These are phyloP conservation scores for Tylopilus vinaceipallidus DNA, from an alignment of 768 basidiomycete species.

Conservation along the genomic window DNA sequence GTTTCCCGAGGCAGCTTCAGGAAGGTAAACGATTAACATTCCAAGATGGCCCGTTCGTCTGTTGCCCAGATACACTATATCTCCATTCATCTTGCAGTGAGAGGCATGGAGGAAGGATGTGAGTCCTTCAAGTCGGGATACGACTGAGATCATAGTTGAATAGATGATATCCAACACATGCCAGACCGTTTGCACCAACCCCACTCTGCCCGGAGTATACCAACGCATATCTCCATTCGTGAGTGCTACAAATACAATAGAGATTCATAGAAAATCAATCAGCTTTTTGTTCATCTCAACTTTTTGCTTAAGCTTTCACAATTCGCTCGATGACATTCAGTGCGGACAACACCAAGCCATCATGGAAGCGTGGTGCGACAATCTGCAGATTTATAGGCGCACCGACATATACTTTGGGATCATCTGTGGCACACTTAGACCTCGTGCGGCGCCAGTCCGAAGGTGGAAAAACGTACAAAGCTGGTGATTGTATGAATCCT, in stretches of 20 bases:
- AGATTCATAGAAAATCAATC: background rate
- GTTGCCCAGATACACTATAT: no score
- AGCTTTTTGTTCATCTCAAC: background rate
- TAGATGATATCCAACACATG: no score
- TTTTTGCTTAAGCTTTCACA: conserved; percentile 13
- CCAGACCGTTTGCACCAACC: no score
- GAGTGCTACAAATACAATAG: background rate
- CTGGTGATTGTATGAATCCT: conserved; percentile 18
- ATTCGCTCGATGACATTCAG: conserved; percentile 25
- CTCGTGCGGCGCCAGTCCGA: background rate
- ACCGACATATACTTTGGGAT: conserved; percentile 14
- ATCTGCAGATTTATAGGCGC: conserved; percentile 25
- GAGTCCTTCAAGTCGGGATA: no score
- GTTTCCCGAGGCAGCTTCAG: no score
- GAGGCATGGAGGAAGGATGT: no score
- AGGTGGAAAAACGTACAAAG: conserved; percentile 14
- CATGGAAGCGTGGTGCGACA: conserved; percentile 24
- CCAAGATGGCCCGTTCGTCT: no score
- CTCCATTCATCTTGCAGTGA: no score
- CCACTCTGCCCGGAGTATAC: no score
- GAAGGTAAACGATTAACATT: no score
- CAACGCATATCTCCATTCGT: no score
- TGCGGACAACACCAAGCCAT: conserved; percentile 28
- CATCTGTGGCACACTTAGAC: conserved; percentile 19
- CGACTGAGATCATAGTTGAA: no score